Conservation (phyloP, 2,329 filamentous ascomycete species). For the Onygenales sp. region DNA sequence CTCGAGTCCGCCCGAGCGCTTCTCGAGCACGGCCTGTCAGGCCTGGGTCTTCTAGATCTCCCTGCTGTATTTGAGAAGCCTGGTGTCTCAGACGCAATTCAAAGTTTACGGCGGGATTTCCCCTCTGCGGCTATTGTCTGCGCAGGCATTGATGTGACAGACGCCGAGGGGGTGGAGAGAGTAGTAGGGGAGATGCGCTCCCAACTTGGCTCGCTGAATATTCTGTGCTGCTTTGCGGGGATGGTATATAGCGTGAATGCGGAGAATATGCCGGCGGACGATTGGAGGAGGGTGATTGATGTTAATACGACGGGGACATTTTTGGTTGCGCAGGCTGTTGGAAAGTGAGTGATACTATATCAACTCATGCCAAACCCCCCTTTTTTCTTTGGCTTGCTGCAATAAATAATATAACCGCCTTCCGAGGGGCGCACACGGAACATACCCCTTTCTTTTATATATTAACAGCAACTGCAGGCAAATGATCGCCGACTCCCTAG, state of each 20-base stretch:
- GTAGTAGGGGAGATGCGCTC: slow-evolving; percentile 12
- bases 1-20: slow-evolving; percentile 51
- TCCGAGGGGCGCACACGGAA: neutral
- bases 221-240: slow-evolving; percentile 57
- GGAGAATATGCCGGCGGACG: slow-evolving; percentile 46
- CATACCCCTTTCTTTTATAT: slow-evolving; percentile 7
- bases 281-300: slow-evolving; percentile 57
- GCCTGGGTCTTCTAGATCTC: slow-evolving; percentile 53
- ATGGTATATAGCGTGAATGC: slow-evolving; percentile 56
- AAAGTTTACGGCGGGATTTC: slow-evolving; percentile 43
- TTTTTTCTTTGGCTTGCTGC: no score
- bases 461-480: slow-evolving; percentile 20
- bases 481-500: slow-evolving; percentile 43
- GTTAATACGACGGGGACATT: slow-evolving; percentile 65
- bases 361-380: neutral
- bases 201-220: slow-evolving; percentile 43
- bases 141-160: slow-evolving; percentile 51
- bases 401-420: neutral
- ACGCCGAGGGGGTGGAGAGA: slow-evolving; percentile 26
- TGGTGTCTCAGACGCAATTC: slow-evolving; percentile 33
- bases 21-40: slow-evolving; percentile 56
- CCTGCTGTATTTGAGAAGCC: slow-evolving; percentile 29
- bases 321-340: slow-evolving; percentile 57
- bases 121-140: slow-evolving; percentile 43
- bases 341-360: slow-evolving; percentile 27